These are phyloP conservation scores for Xylaria sp. DNA, from an alignment of 2,329 filamentous ascomycete species.

Conservation along the genomic window DNA sequence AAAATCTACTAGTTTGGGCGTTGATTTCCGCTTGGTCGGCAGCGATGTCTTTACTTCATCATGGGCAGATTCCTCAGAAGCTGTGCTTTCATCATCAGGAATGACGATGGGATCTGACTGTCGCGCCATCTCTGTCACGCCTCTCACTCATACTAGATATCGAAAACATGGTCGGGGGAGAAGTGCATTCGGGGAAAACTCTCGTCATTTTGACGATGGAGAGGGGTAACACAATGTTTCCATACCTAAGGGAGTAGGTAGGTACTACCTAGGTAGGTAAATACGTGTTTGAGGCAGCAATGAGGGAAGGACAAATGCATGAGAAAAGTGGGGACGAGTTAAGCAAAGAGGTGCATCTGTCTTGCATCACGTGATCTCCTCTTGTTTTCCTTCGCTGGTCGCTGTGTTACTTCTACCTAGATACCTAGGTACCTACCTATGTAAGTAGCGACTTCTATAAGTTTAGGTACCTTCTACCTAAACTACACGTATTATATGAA, in stretches of 20 bases:
- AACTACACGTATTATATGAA: too few relatives aligned
- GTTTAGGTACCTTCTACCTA: too few relatives aligned
- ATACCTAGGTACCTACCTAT: too few relatives aligned
- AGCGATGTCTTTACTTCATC: constrained; percentile 20
- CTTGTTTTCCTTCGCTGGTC: too few relatives aligned
- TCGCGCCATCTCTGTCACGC: constrained; percentile 37
- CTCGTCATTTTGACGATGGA: neutral
- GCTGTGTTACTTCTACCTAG: too few relatives aligned
- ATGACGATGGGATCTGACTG: constrained; percentile 40
- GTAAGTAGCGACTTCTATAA: too few relatives aligned
- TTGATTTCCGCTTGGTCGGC: constrained; percentile 44
- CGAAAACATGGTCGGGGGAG: constrained; percentile 35
- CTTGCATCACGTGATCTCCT: constrained; percentile 4
- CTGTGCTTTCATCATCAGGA: constrained; percentile 46
- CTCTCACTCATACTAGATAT: constrained; percentile 11
- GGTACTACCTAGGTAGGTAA: neutral
- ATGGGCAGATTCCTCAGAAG: constrained; percentile 37
- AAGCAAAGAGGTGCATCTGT: constrained; percentile 3
- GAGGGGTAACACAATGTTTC: constrained; percentile 2
- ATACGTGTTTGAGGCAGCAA: neutral
- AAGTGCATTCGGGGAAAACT: neutral
- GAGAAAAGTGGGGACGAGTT: constrained; percentile 17
- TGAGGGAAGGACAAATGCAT: neutral
- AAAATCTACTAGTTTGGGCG: constrained; percentile 20
- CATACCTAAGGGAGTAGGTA: neutral